Evolutionary conservation across 176 grass and related monocot species (phyloP).

Genomic region (Zoysia pacifica): DNA sequence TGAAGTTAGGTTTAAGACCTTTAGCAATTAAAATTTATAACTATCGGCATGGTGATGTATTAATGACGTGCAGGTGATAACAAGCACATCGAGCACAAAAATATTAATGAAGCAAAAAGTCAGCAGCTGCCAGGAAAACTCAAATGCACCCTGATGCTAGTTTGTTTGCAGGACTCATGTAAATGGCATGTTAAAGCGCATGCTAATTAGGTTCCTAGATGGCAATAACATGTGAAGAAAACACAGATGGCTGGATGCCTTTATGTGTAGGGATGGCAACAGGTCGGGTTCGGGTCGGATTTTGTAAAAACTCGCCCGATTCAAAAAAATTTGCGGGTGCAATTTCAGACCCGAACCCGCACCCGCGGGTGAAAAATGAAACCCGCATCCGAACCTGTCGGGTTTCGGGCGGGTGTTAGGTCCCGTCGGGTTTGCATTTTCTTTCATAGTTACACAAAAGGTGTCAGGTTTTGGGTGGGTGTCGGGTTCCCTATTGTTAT

Average conservation of each 20-base stretch:
- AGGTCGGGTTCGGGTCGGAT: too few relatives aligned
- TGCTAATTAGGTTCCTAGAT: neutral
- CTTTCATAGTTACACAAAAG: too few relatives aligned
- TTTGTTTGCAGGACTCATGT: neutral
- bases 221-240: neutral
- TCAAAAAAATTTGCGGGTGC: too few relatives aligned
- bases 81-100: conserved; percentile 12
- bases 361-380: too few relatives aligned
- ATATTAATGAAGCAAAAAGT: conserved; percentile 4
- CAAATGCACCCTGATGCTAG: neutral
- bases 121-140: neutral
- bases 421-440: too few relatives aligned
- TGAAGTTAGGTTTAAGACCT: conserved; percentile 6
- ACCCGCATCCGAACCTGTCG: too few relatives aligned
- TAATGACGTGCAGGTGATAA: neutral
- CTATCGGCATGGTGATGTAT: neutral
- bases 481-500: too few relatives aligned
- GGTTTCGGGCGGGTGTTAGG: too few relatives aligned
- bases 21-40: neutral
- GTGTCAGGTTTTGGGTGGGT: too few relatives aligned
- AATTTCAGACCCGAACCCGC: too few relatives aligned
- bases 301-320: too few relatives aligned
- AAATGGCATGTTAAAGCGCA: neutral
- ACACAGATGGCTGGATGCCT: neutral
- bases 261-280: neutral